Evolutionary conservation across 108 stramenopile species (phyloP), one percentile per base, ranked within the genome.

Genomic region (Nitzschia sp.): DNA sequence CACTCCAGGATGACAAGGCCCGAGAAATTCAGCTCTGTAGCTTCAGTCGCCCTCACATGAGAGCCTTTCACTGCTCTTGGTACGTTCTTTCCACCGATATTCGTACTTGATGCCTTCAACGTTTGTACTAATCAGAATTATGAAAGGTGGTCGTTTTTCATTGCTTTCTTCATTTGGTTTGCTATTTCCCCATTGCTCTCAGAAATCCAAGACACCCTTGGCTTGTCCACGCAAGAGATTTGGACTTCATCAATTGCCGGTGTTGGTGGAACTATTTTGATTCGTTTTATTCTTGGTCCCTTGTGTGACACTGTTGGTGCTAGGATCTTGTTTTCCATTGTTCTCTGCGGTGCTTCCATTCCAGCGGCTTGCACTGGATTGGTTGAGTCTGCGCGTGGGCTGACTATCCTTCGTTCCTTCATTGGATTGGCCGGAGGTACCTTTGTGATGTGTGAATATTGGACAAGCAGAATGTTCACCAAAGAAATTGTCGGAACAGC

Each of bases 111-210:
- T 25, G 53, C 1, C 17, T 48, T 65, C 37, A 50, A 85, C 14
- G 85, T 88, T 86, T 68, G 79, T 65, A 17, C 46, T 34, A 34
- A 34, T 34, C 29, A 34, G 29, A 6, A 48, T 1, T 48, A 55
- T 74, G 53, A 89, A 5, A 65, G 85, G 86, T 73, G 73, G 29
- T 64, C 64, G 42, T 94, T 91, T 76, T 91, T 91, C 79, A 67
- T 78, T 22, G 92, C 94, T 8, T 95, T 95, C 77, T 81, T 90
- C 70, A 76, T 83, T 53, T 95, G 91, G 91, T 92, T 92, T 71
- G 76, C 86, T 51, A 83, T 89, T 29, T 83, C 17, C 26, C 80
- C 42, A 83, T 78, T 95, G 15, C 60, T 95, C 53, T 40, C 81
- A 9, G 86, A 84, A 57, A 79, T 93, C 26, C 63, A 70, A 57